Evolutionary conservation across 2,329 filamentous ascomycete genomes (phyloP), one percentile per base, ranked within the genome.

Genomic region (Epichloe typhina): DNA sequence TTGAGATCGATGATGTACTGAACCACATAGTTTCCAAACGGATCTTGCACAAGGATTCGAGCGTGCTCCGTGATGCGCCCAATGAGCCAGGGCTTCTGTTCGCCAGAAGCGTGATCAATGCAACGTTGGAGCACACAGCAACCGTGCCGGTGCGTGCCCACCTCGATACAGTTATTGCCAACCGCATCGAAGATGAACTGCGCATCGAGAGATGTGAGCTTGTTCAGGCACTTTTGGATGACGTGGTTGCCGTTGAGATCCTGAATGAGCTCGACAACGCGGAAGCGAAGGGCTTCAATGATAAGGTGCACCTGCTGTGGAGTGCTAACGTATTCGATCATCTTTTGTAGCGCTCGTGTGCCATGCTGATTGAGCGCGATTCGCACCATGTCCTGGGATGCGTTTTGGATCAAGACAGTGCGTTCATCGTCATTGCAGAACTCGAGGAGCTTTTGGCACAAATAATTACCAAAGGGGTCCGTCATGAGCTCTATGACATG

Each of bases 221-320:
- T 94, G 72, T 97, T 98, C 50, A 98, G 79, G 62, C 93, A 98
- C 72, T 98, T 98, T 71, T 98, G 93, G 57, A 98, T 96, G 61
- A 98, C 93, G 62, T 98, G 93, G 62, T 98, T 98, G 66, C 93
- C 93, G 63, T 98, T 98, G 49, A 98, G 76, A 61, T 98, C 93
- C 66, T 98, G 89, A 55, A 98, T 96, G 50, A 98, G 78, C 59
- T 93, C 85, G 19, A 98, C 93, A 46, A 98, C 93, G 53, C 87
- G 82, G 64, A 82, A 77, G 56, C 83, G 79, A 47, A 98, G 77
- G 13, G 93, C 88, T 50, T 85, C 76, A 57, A 95, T 95, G 65
- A 98, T 93, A 57, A 88, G 84, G 59, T 86, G 76, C 47, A 91
- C 86, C 69, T 98, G 93, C 62, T 86, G 82, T 3, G 82, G 77